Evolutionary conservation across 495 filamentous ascomycete genomes (phyloP).

Genomic region (Chlorociboria aeruginascens): DNA sequence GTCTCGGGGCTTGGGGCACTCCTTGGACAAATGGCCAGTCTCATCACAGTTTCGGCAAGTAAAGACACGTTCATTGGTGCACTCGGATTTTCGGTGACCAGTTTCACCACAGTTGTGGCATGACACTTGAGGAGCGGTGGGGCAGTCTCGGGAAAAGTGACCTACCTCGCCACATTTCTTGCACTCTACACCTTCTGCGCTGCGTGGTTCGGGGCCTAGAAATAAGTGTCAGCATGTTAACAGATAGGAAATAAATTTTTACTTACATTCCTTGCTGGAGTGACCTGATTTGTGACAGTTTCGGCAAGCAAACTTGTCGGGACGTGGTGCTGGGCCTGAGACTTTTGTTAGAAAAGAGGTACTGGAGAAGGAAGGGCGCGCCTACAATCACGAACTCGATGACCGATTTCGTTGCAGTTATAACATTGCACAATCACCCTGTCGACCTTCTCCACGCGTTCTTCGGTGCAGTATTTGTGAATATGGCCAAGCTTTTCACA

Average conservation of each 20-base stretch:
- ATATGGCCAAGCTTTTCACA: constrained; percentile 58
- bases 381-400: constrained; percentile 60
- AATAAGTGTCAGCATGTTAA: background rate
- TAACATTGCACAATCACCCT: constrained; percentile 50
- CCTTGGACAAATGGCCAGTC: constrained; percentile 57
- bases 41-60: constrained; percentile 65
- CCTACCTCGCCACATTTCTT: constrained; percentile 69
- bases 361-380: constrained; percentile 1
- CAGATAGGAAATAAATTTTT: background rate
- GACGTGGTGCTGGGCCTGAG: constrained; percentile 35
- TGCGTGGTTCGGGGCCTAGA: constrained; percentile 48
- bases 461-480: constrained; percentile 51
- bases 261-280: constrained; percentile 42
- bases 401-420: constrained; percentile 60
- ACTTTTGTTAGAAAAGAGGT: constrained; percentile 18
- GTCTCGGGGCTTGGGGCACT: constrained; percentile 68
- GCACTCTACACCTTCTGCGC: constrained; percentile 66
- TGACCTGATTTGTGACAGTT: constrained; percentile 72
- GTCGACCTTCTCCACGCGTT: constrained; percentile 31
- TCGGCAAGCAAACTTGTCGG: constrained; percentile 55
- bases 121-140: constrained; percentile 28
- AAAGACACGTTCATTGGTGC: constrained; percentile 29
- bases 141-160: constrained; percentile 79
- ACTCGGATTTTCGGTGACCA: constrained; percentile 30
- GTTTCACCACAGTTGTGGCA: constrained; percentile 18